Conservation (phyloP, 345 rosid genomes). For the Balakata baccata region DNA sequence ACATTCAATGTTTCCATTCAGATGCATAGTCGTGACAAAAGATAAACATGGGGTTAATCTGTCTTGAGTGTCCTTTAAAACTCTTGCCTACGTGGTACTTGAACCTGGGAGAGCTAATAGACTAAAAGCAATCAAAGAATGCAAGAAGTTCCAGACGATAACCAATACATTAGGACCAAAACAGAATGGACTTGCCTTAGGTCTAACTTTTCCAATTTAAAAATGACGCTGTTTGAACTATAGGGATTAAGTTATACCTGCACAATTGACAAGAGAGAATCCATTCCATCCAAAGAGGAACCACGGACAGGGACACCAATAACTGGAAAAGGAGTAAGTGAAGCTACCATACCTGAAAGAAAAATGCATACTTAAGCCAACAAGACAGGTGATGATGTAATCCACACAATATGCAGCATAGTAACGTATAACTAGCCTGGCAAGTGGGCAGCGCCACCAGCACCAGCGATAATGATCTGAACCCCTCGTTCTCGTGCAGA, state of each 20-base stretch:
- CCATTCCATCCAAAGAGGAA: conserved; percentile 78
- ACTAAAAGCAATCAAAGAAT: not conserved
- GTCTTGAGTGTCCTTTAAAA: not conserved
- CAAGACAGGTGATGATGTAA: not conserved
- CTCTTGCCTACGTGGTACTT: too few relatives aligned
- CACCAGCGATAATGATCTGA: conserved; percentile 90
- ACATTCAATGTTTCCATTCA: not conserved
- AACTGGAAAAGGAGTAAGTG: conserved; percentile 87
- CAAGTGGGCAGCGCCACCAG: conserved; percentile 98
- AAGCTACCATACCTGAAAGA: conserved; percentile 84
- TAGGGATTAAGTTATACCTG: conserved; percentile 48
- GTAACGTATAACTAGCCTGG: conserved; percentile 50
- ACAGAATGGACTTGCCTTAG: not conserved
- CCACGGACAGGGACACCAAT: conserved; percentile 91
- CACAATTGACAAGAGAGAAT: conserved; percentile 89
- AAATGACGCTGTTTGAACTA: not conserved
- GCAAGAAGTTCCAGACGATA: not conserved
- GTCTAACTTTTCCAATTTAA: not conserved
- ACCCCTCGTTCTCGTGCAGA: conserved; percentile 66
- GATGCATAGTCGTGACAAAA: not conserved
- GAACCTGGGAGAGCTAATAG: too few relatives aligned
- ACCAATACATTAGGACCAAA: not conserved
- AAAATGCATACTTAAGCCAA: conserved; percentile 2
- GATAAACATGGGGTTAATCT: too few relatives aligned
- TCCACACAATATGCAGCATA: not conserved